Evolutionary conservation across 805 yeast species (phyloP).

Genomic region (Saturnispora quitensis): DNA sequence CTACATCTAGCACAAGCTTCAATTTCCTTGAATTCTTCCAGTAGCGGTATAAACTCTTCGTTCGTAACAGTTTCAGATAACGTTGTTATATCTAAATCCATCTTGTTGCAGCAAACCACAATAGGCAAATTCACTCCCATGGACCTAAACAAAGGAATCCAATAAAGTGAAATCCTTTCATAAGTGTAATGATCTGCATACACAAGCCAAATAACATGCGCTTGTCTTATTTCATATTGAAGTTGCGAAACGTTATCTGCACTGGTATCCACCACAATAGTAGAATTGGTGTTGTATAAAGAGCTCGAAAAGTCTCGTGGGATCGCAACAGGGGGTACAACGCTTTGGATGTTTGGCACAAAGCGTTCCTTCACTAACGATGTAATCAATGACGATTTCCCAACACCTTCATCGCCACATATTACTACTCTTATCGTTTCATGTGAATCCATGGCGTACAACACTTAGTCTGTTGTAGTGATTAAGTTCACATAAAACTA

Average conservation of each 20-base stretch:
- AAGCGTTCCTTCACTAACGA: conserved; percentile 75
- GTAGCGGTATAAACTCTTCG: conserved; percentile 78
- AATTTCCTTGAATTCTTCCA: conserved; percentile 87
- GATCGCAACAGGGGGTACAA: conserved; percentile 75
- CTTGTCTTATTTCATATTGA: conserved; percentile 66
- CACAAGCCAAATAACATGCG: conserved; percentile 91
- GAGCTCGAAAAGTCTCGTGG: conserved; percentile 62
- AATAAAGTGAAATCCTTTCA: conserved; percentile 81
- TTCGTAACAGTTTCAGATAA: conserved; percentile 39
- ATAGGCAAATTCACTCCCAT: conserved; percentile 91
- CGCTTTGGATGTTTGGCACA: conserved; percentile 66
- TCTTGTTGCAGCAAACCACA: conserved; percentile 74
- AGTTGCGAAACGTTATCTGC: conserved; percentile 52
- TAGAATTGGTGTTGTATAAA: conserved; percentile 50
- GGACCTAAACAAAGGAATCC: conserved; percentile 91
- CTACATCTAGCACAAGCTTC: conserved; percentile 87
- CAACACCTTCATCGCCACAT: conserved; percentile 92
- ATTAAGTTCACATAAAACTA: neutral
- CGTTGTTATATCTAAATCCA: conserved; percentile 18
- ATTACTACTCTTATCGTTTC: conserved; percentile 72
- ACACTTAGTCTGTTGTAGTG: neutral
- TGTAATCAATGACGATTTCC: conserved; percentile 72
- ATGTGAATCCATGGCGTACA: conserved; percentile 9
- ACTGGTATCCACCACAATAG: conserved; percentile 74
- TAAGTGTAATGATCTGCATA: conserved; percentile 92